Evolutionary conservation across 495 filamentous ascomycete species (phyloP), one percentile per base, ranked within the genome.

Genomic region (Penicillium soppii): DNA sequence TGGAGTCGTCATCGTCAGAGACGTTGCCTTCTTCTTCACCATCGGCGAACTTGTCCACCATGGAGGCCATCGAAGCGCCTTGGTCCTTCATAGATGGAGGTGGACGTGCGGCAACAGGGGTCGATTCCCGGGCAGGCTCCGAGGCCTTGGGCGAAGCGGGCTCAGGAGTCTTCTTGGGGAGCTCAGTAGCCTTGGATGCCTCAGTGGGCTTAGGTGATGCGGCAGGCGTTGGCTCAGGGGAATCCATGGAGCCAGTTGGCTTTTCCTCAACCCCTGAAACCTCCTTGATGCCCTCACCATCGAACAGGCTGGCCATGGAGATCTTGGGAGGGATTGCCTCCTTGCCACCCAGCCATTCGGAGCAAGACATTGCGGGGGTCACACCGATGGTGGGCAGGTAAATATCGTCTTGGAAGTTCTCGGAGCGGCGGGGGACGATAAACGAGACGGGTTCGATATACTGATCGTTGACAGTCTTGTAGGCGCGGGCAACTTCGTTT

Each of bases 361-460:
- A 71, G 10, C 90, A 77, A 37, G 83, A 83, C 68, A 95, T 82
- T 39, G 88, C 91, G 8, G 92, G 83, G 62, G 89, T 90, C 5
- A 81, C 35, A 37, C 92, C 92, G 54, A 76, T 70, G 6, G 88
- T 83, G 3, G 92, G 90, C 15, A 92, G 95, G 65, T 89, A 98
- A 59, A 98, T 97, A 62, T 98, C 94, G 41, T 89, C 89, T 73
- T 98, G 94, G 82, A 97, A 98, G 40, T 85, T 89, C 71, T 98
- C 94, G n/a, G 94, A 89, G 32, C 91, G 81, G 22, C 94, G 87
- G 42, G 95, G 95, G 1, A 97, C 94, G 47, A 96, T 92, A 72
- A 98, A 98, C 0, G 95, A 96, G 61, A 98, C 87, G 8, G 94
- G 94, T 65, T 98, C 92, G 59, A 98, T 90, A 68, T 95, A 95